These are phyloP conservation scores for Acaromyces ingoldii DNA, from an alignment of 1,284 basidiomycete genomes.

Conservation along the genomic window DNA sequence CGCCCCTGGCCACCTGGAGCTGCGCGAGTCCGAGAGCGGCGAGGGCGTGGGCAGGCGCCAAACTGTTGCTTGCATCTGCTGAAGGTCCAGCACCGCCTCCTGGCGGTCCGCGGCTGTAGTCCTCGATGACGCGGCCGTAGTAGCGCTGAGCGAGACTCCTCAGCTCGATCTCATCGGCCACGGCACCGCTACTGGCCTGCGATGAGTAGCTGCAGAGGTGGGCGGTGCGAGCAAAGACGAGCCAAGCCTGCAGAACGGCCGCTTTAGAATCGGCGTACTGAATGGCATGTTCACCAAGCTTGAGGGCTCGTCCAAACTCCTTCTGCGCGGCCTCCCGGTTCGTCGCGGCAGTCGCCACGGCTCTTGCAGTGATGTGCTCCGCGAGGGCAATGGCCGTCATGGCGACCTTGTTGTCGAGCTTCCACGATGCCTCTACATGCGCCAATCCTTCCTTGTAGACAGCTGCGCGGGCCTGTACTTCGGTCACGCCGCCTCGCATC, in stretches of 20 bases:
- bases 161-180: slow-evolving; percentile 10
- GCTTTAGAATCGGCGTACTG: slow-evolving; percentile 45
- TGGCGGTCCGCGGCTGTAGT: slow-evolving; percentile 30
- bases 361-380: slow-evolving; percentile 32
- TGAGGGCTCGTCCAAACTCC: slow-evolving; percentile 40
- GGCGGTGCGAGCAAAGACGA: slow-evolving; percentile 40
- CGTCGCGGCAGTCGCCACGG: slow-evolving; percentile 5
- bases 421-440: slow-evolving; percentile 42
- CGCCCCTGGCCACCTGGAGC: slow-evolving; percentile 37
- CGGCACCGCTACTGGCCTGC: not conserved
- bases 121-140: slow-evolving; percentile 39
- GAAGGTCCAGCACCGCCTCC: slow-evolving; percentile 10
- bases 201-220: slow-evolving; percentile 22
- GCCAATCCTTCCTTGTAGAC: slow-evolving; percentile 43
- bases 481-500: slow-evolving; percentile 34
- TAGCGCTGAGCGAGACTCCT: slow-evolving; percentile 36
- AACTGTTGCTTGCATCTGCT: slow-evolving; percentile 5
- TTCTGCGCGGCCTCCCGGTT: slow-evolving; percentile 18
- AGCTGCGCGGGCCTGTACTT: slow-evolving; percentile 36
- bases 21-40: slow-evolving; percentile 47
- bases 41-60: slow-evolving; percentile 31
- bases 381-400: slow-evolving; percentile 43
- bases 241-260: slow-evolving; percentile 36
- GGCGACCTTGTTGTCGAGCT: slow-evolving; percentile 43
- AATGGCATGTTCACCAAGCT: slow-evolving; percentile 47